Percentiles rank a stretch among this genome's conserved stretches.
phyloP scores from a whole-genome alignment of 805 yeast genomes.

The Hanseniaspora jakobsenii region DNA sequence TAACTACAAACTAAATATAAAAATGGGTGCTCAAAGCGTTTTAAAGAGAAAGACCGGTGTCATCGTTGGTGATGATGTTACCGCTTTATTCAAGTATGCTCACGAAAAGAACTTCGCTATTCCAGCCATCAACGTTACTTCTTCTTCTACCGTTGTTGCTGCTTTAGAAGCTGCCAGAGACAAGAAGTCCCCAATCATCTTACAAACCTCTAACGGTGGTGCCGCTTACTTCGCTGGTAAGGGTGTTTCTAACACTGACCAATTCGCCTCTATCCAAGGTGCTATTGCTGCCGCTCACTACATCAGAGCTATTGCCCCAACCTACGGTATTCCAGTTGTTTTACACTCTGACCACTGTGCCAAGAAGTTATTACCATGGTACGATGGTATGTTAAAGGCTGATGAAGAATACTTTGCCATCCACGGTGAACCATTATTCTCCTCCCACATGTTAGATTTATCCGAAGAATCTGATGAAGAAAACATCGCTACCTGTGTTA shows the following conservation, averaged over 20 bases:
- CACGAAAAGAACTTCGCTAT: slow-evolving; percentile 89
- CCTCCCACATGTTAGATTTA: slow-evolving; percentile 97
- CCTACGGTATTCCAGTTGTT: slow-evolving; percentile 91
- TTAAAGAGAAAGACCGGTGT: slow-evolving; percentile 90
- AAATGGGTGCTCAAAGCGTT: slow-evolving; percentile 60
- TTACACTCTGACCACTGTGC: slow-evolving; percentile 99
- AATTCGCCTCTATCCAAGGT: slow-evolving; percentile 89
- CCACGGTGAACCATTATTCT: slow-evolving; percentile 92
- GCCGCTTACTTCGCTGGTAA: slow-evolving; percentile 99
- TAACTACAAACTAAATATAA: slow-evolving; percentile 27
- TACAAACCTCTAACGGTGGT: slow-evolving; percentile 98
- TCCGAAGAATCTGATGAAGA: slow-evolving; percentile 94
- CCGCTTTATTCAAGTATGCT: slow-evolving; percentile 73
- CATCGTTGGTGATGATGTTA: slow-evolving; percentile 95
- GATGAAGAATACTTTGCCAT: slow-evolving; percentile 82
- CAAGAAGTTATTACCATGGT: slow-evolving; percentile 94
- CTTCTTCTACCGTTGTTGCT: slow-evolving; percentile 93
- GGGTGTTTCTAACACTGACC: slow-evolving; percentile 90
- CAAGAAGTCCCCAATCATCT: slow-evolving; percentile 82
- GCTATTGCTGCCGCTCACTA: slow-evolving; percentile 95
- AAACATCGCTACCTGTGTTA: slow-evolving; percentile 86
- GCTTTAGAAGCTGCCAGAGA: slow-evolving; percentile 97
- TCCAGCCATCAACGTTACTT: slow-evolving; percentile 97
- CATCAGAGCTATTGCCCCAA: slow-evolving; percentile 91
- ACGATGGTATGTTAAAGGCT: slow-evolving; percentile 93